Percentiles rank a stretch among this genome's conserved stretches.
phyloP scores from a whole-genome alignment of 805 yeast genomes.

The Nakazawaea sp. region DNA sequence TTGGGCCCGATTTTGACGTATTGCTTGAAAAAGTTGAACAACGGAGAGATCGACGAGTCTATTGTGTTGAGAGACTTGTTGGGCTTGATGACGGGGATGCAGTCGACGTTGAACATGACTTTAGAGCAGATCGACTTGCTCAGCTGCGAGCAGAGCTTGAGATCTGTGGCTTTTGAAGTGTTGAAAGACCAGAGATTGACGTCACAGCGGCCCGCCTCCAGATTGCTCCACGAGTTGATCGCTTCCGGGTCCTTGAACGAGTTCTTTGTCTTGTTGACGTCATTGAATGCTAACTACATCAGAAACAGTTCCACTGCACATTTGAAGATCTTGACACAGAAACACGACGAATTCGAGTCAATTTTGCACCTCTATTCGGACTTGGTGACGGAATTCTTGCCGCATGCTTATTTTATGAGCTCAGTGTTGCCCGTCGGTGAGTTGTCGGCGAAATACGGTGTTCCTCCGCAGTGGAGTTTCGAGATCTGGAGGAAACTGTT shows the following conservation, averaged over 20 bases:
- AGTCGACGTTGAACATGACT: constrained; percentile 57
- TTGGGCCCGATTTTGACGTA: constrained; percentile 54
- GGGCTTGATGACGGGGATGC: constrained; percentile 73
- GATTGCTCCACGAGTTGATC: constrained; percentile 39
- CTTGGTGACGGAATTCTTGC: constrained; percentile 45
- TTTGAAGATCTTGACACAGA: constrained; percentile 64
- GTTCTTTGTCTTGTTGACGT: constrained; percentile 56
- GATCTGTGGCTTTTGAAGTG: constrained; percentile 44
- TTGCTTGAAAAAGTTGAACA: constrained; percentile 56
- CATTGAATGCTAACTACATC: constrained; percentile 33
- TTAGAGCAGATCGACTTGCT: constrained; percentile 56
- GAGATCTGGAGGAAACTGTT: constrained; percentile 63
- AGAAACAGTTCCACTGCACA: constrained; percentile 30
- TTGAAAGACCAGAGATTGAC: constrained; percentile 54
- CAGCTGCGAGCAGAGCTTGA: constrained; percentile 57
- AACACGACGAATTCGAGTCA: constrained; percentile 64
- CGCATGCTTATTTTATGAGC: constrained; percentile 23
- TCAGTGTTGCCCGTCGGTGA: constrained; percentile 34
- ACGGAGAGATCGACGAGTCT: constrained; percentile 51
- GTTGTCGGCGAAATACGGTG: constrained; percentile 33
- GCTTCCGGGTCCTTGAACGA: constrained; percentile 47
- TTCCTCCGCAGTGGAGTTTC: constrained; percentile 62
- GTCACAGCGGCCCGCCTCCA: constrained; percentile 38
- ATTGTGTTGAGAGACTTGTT: constrained; percentile 63
- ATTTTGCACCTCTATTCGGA: constrained; percentile 63